Base-by-base conservation (phyloP, 192 early-diverging fungal genomes). In the Helicostylum pulchrum region DNA sequence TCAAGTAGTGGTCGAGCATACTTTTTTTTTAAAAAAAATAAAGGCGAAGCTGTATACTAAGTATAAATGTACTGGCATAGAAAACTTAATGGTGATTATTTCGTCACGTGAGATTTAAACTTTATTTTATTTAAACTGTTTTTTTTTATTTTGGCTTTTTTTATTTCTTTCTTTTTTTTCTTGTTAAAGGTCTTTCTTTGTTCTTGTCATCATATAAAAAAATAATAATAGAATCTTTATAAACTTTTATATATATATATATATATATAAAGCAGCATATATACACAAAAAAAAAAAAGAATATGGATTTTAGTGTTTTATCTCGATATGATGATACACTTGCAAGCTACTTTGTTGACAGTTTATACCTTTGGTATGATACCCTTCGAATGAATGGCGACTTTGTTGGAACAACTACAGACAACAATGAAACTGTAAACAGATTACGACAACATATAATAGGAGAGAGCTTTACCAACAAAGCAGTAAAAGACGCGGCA, bases 301-400 rank as follows among this genome's bases (percentile, higher is more conserved):
- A 26, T 49, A 83, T 83, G 81, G 81, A 80, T 39, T 71, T 81
- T 61, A 52, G 67, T 32, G 66, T 74, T 32, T 56, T 83, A 14
- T 80, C 82, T 21, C 69, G 67, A 17, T 77, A 72, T 47, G 83
- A 84, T 65, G 83, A 84, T 55, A 47, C 81, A 21, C 57, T 81
- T 51, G 74, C 78, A 7, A 76, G 76, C 56, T 56, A 80, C 36
- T 68, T 81, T 45, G 67, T 84, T 14, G 83, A 84, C 45, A 69
- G 60, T 3, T 42, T 78, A 21, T 57, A 70, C 36, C 65, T 84
- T 0, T 84, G 83, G 83, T 84, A 79, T 63, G 52, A 66, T 52
- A 80, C 79, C 2, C 62, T 76, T 44, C 79, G 81, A 53, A 78
- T 84, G 74, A 79, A 74, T 55, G 65, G 56, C 15, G 76, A 79